Evolutionary conservation across 495 filamentous ascomycete species (phyloP), one percentile per base, ranked within the genome.

Genomic region (Wilcoxina mikolae): DNA sequence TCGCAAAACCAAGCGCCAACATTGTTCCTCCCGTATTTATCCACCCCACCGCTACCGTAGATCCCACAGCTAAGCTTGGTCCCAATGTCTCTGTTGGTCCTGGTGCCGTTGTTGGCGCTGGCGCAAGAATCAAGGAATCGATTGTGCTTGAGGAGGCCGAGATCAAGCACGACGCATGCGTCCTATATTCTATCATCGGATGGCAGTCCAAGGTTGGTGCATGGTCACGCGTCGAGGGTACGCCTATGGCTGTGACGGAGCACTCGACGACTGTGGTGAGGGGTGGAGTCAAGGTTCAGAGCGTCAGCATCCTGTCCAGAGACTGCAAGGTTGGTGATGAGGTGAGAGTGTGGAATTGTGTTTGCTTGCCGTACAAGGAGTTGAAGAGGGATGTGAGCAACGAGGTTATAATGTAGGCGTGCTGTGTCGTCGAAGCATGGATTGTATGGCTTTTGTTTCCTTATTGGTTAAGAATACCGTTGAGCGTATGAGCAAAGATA

Each of bases 361-460:
- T 99, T 54, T 95, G 91, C 70, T 70, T 99, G 73, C 91, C 91
- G 23, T 95, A 89, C 68, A 99, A 99, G 78, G 93, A 96, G 70
- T 72, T 99, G 67, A 99, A 96, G 79, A 79, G 87, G 84, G 85
- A 91, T 69, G 86, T 95, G 56, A 72, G 82, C 63, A 94, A 95
- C 70, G 89, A 95, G 68, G 86, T 95, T 57, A 95, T 95, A 65
- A 95, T 95, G 89, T 95, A 79, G n/a, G n/a, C n/a, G n/a, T n/a
- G n/a, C n/a, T n/a, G n/a, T n/a, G n/a, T n/a, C n/a, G n/a, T n/a
- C n/a, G n/a, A n/a, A n/a, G n/a, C n/a, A n/a, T n/a, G n/a, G n/a
- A n/a, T n/a, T n/a, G n/a, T n/a, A n/a, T n/a, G n/a, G n/a, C n/a
- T n/a, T n/a, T n/a, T n/a, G n/a, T n/a, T n/a, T n/a, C n/a, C n/a